Evolutionary conservation across 768 basidiomycete genomes (phyloP), one percentile per base, ranked within the genome.

Genomic region (Cystobasidium tubakii): DNA sequence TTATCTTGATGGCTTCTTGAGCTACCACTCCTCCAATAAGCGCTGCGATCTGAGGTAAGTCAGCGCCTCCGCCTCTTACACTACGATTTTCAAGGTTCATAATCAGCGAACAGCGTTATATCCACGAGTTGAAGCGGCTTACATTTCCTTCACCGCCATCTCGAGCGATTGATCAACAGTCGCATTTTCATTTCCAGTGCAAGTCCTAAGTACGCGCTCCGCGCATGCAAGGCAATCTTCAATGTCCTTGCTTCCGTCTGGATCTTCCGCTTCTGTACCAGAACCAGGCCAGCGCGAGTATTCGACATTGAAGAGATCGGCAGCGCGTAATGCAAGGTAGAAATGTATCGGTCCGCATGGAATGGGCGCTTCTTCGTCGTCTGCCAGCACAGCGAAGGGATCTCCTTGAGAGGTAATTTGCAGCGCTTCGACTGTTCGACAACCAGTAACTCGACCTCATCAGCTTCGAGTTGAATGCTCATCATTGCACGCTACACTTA

Each of bases 1-100:
- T 89, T 82, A 98, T 85, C 85, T 99, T 98, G 85, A 98, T 98
- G 6, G 88, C 88, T 80, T 99, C 96, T 78, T 99, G 96, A 29
- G 94, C 92, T 23, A 97, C 89, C 42, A 98, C 81, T 1, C 96
- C 96, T 0, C 96, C 96, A 0, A 97, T 83, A 79, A 98, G 87
- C 1, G 94, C 94, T 0, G 95, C 91, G 1, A 88, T 93, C 76
- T 93, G 98, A 6, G 95, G 95, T 1, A 98, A 82, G 78, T 95
- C 92, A 1, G 88, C 0, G 85, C 88, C 1, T 90, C 90, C 9
- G 0, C 91, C 84, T 1, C 92, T 89, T 12, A 57, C 50, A 23
- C 74, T 74, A 39, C 44, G 10, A 15, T 1, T 27, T 7, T n/a
- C 25, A 7, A 29, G 31, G 27, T 27, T 29, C n/a, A 27, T 25